phyloP scores from a whole-genome alignment of 2,329 filamentous ascomycete species.

The Pestalotiopsis sp. region DNA sequence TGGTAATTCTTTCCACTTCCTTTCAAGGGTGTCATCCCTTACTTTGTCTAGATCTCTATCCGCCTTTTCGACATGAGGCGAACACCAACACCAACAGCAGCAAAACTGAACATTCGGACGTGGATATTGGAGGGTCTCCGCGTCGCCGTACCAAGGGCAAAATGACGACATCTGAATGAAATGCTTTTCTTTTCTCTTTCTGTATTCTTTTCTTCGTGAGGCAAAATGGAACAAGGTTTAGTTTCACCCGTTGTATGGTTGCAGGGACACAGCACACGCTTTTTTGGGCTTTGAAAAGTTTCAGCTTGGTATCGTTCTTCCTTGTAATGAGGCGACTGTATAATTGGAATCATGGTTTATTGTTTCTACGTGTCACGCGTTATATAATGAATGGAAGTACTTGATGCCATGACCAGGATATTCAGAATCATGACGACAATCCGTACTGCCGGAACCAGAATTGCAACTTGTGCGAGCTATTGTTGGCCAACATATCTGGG shows the following conservation, averaged over 20 bases:
- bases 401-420: not conserved
- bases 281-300: slow-evolving; percentile 7
- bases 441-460: no score
- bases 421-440: not conserved
- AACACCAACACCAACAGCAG: slow-evolving; percentile 11
- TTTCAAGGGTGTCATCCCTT: slow-evolving; percentile 28
- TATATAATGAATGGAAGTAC: not conserved
- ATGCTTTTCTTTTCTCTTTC: not conserved
- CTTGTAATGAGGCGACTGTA: not conserved
- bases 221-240: not conserved
- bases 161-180: not conserved
- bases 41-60: slow-evolving; percentile 31
- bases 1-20: slow-evolving; percentile 31
- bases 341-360: not conserved
- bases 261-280: slow-evolving; percentile 6
- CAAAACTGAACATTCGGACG: not conserved
- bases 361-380: not conserved
- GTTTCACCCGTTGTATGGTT: not conserved
- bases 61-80: slow-evolving; percentile 10
- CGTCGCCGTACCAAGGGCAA: slow-evolving; percentile 5
- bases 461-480: no score
- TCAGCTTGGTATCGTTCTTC: not conserved
- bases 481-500: no score
- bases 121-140: slow-evolving; percentile 1
- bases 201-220: slow-evolving; percentile 1